Conservation (phyloP, 345 rosid genomes). For the Ricinus communis region DNA sequence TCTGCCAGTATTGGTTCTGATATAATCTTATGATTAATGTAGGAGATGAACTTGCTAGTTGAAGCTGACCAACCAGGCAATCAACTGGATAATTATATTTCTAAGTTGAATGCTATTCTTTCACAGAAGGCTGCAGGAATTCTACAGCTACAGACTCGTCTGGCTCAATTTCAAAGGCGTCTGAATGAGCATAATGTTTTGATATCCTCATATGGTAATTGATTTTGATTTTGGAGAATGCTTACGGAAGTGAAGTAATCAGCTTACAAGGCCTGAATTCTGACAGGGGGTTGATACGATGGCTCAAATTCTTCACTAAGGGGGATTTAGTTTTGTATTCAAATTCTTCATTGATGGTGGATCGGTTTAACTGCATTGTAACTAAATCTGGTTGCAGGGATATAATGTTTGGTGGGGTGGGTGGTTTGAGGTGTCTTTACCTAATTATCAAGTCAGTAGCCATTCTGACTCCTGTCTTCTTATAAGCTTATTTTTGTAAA, state of each 20-base stretch:
- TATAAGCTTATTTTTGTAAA: background rate
- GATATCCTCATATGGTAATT: slow-evolving; percentile 30
- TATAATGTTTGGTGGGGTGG: background rate
- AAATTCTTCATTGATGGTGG: background rate
- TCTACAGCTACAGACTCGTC: slow-evolving; percentile 44
- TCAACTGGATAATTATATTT: slow-evolving; percentile 50
- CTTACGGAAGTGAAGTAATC: background rate
- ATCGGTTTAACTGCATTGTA: background rate
- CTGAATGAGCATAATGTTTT: slow-evolving; percentile 49
- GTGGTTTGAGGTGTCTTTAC: background rate
- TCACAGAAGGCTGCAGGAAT: slow-evolving; percentile 64
- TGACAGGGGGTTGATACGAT: background rate
- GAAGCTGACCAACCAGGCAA: slow-evolving; percentile 68
- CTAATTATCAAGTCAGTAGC: background rate
- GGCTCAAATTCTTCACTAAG: background rate
- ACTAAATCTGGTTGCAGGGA: background rate
- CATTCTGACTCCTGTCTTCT: slow-evolving; percentile 12
- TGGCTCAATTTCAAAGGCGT: slow-evolving; percentile 54
- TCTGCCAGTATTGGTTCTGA: background rate
- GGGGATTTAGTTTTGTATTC: background rate
- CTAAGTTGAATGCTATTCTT: slow-evolving; percentile 50
- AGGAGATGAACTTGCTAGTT: slow-evolving; percentile 64
- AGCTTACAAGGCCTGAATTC: background rate
- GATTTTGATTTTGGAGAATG: slow-evolving; percentile 8
- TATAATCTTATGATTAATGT: slow-evolving; percentile 17